Evolutionary conservation across 1,139 yeast genomes (phyloP), one percentile per base, ranked within the genome.

Genomic region (Geotrichum reessii): DNA sequence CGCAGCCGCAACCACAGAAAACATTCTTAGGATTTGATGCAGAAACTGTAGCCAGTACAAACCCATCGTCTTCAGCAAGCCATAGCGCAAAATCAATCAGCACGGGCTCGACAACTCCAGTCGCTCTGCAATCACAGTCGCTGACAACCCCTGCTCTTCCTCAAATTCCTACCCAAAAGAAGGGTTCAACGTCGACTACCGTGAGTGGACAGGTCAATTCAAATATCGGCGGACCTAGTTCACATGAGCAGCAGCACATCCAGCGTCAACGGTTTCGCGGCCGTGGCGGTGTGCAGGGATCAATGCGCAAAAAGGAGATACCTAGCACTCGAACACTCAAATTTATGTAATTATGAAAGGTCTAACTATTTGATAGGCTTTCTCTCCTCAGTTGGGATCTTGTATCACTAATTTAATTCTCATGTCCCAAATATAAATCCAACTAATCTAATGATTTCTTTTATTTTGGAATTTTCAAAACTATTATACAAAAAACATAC

Each of bases 211-310:
- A 28, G 19, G 25, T 17, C n/a, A n/a, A 17, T 24, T 7, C 60
- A 11, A 54, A 58, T 7, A 47, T 50, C 17, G 58, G 58, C 17
- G 63, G 62, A 52, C 59, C 58, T 6, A 37, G 17, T 19, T 17
- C 17, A 37, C 17, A 37, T 17, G 44, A 37, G 44, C 44, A 37
- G 53, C 48, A 66, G 62, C 56, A 55, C 59, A 6, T 9, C 9
- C 44, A 37, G 44, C 19, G 44, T 19, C 44, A n/a, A 19, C 59
- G 71, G 31, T 64, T 69, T 49, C 61, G 69, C 5, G 74, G 74
- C 21, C 65, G 74, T 3, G 74, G 74, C 9, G 74, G 74, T 2
- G 70, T 70, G 4, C 74, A 71, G 58, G 71, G 70, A 48, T 56
- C 62, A 3, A 54, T 52, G 22, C 51, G 61, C 6, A 60, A 55